These are phyloP conservation scores for Glomus cerebriforme DNA, from an alignment of 192 early-diverging fungal species.

Conservation along the genomic window DNA sequence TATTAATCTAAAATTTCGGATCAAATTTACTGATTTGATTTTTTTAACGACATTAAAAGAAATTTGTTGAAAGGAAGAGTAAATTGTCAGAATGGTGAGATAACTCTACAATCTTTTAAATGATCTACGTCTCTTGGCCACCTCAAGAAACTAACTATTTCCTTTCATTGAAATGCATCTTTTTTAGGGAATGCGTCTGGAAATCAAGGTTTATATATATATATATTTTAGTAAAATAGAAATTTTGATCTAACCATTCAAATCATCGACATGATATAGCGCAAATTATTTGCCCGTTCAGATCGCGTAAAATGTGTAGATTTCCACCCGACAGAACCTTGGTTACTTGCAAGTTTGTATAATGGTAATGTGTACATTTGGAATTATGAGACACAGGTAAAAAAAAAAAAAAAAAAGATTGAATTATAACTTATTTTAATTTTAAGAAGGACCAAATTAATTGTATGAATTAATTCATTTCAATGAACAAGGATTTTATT, in stretches of 20 bases:
- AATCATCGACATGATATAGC: slow-evolving; percentile 37
- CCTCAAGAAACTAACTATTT: not conserved
- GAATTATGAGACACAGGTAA: slow-evolving; percentile 97
- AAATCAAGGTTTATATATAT: slow-evolving; percentile 50
- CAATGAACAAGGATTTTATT: no score
- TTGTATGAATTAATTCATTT: not conserved
- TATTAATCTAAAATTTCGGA: not conserved
- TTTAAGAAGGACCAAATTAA: not conserved
- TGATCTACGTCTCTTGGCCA: not conserved
- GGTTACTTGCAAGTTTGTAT: slow-evolving; percentile 96
- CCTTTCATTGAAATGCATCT: not conserved
- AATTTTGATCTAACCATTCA: not conserved
- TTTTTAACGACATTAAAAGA: no score
- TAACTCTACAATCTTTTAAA: not conserved
- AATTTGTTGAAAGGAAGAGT: not conserved
- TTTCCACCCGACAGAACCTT: slow-evolving; percentile 98
- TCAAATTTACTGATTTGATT: not conserved
- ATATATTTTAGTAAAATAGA: not conserved
- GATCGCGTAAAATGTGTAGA: slow-evolving; percentile 98
- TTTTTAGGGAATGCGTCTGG: slow-evolving; percentile 53
- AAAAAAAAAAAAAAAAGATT: no score
- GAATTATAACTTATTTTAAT: not conserved
- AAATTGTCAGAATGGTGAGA: slow-evolving; percentile 12
- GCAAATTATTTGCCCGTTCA: slow-evolving; percentile 72
- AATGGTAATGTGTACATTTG: slow-evolving; percentile 95